Evolutionary conservation across 495 filamentous ascomycete genomes (phyloP), one percentile per base, ranked within the genome.

Genomic region (Penicilliopsis zonata): DNA sequence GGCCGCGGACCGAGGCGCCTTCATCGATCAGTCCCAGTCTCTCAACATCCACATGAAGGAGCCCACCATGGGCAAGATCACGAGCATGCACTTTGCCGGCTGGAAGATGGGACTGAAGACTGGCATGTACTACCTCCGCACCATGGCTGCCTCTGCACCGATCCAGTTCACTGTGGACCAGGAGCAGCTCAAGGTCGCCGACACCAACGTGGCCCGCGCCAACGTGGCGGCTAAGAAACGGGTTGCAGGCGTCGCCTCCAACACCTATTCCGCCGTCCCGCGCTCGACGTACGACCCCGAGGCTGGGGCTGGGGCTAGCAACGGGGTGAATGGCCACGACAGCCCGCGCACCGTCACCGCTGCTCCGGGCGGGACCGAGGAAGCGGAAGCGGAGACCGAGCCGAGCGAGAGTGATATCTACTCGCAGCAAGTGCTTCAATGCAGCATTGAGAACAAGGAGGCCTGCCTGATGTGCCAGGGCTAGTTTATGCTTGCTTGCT

Each of bases 91-190:
- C 67, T 98, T 98, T 53, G 78, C 92, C 22, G 90, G 90, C 42
- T 98, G 90, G 90, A 98, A 95, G 68, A 75, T 94, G 47, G 90
- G 90, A 47, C 73, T 98, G 37, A 98, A 98, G 77, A 98, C 90
- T 8, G 90, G 90, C 61, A 96, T 98, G 92, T 98, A 98, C 76
- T 98, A 98, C 58, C 79, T 98, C 42, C 86, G 90, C 46, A 98
- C 90, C 24, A 92, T 92, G 77, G 90, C 90, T 34, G 90, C 90
- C 13, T 85, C 85, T 3, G 84, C 86, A 24, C 90, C 90, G 33
- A 98, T 98, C 46, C 90, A 98, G 61, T 98, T 98, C 66, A 98
- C 90, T 4, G 90, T 98, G 46, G 90, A 98, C 62, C 90, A 98
- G 65, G 86, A 94, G 59, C 77, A 82, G 28, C 82, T 98, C 40